A percentile compares a stretch with the other conserved stretches of the same genome.
These are phyloP conservation scores for Penicillium sp. DNA, from an alignment of 2,329 filamentous ascomycete genomes.

Conservation along the genomic window DNA sequence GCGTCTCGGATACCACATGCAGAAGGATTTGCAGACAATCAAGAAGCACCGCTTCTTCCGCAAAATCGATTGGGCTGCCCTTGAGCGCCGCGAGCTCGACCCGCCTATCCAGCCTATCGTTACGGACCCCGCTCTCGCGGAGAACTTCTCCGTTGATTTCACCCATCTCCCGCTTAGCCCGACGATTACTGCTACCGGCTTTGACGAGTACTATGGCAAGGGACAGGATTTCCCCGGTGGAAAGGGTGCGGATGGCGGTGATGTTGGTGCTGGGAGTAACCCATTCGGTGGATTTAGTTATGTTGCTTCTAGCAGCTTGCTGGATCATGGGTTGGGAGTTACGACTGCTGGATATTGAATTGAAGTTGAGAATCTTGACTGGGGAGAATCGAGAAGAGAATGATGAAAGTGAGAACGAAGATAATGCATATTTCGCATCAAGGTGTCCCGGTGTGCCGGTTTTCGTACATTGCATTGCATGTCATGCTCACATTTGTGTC, in stretches of 20 bases:
- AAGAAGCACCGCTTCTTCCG: slow-evolving; percentile 96
- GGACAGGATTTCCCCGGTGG: slow-evolving; percentile 22
- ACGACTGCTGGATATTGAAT: slow-evolving; percentile 28
- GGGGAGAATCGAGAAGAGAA: neutral
- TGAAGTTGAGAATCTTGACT: neutral
- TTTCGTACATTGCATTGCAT: neutral
- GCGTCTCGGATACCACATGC: slow-evolving; percentile 82
- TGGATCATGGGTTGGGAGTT: slow-evolving; percentile 41
- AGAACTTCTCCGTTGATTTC: slow-evolving; percentile 95
- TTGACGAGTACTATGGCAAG: slow-evolving; percentile 30
- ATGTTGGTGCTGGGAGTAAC: slow-evolving; percentile 34
- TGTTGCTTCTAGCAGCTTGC: slow-evolving; percentile 49
- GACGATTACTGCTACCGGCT: slow-evolving; percentile 46
- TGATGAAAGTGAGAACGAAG: neutral
- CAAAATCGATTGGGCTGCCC: slow-evolving; percentile 89
- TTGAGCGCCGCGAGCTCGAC: slow-evolving; percentile 77
- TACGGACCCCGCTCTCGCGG: slow-evolving; percentile 90
- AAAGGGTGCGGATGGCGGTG: neutral
- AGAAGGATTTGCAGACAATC: slow-evolving; percentile 79
- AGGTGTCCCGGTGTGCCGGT: neutral
- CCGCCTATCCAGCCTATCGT: slow-evolving; percentile 91
- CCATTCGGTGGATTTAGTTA: slow-evolving; percentile 52
- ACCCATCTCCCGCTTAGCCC: slow-evolving; percentile 82
- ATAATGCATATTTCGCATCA: neutral
- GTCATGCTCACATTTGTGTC: no score